phyloP scores from a whole-genome alignment of 2,329 filamentous ascomycete species.

The Pseudogymnoascus sp. region DNA sequence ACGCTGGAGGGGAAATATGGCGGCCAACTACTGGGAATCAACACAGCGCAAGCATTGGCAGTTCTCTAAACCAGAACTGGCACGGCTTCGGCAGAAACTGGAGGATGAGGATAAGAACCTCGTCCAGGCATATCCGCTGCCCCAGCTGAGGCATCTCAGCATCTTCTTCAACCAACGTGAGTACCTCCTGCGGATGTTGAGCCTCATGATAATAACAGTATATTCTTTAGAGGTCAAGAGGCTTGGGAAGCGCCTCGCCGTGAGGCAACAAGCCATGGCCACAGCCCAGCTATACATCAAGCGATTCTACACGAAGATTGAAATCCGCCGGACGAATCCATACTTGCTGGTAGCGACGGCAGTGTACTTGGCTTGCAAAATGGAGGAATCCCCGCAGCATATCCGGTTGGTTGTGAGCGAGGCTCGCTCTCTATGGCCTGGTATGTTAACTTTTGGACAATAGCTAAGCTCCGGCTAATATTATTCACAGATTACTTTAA shows the following conservation, averaged over 20 bases:
- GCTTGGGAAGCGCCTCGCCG: constrained; percentile 68
- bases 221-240: constrained; percentile 61
- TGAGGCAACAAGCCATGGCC: constrained; percentile 85
- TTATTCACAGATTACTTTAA: constrained; percentile 47
- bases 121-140: constrained; percentile 71
- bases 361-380: constrained; percentile 92
- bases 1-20: constrained; percentile 48
- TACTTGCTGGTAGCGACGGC: constrained; percentile 90
- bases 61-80: constrained; percentile 74
- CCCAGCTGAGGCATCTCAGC: constrained; percentile 71
- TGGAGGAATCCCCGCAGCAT: constrained; percentile 95
- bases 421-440: constrained; percentile 75
- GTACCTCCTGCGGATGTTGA: constrained; percentile 24
- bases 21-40: constrained; percentile 94
- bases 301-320: constrained; percentile 84
- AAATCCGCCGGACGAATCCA: constrained; percentile 86
- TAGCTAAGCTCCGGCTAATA: constrained; percentile 16
- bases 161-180: constrained; percentile 89
- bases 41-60: constrained; percentile 87
- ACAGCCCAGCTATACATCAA: constrained; percentile 94
- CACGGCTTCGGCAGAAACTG: constrained; percentile 64
- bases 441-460: constrained; percentile 31
- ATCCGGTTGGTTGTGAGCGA: constrained; percentile 86
- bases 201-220: constrained; percentile 11
- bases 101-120: constrained; percentile 68